A percentile compares a stretch with the other conserved stretches of the same genome.
phyloP scores from a whole-genome alignment of 176 grass and related monocot genomes.

The Poa pratensis region DNA sequence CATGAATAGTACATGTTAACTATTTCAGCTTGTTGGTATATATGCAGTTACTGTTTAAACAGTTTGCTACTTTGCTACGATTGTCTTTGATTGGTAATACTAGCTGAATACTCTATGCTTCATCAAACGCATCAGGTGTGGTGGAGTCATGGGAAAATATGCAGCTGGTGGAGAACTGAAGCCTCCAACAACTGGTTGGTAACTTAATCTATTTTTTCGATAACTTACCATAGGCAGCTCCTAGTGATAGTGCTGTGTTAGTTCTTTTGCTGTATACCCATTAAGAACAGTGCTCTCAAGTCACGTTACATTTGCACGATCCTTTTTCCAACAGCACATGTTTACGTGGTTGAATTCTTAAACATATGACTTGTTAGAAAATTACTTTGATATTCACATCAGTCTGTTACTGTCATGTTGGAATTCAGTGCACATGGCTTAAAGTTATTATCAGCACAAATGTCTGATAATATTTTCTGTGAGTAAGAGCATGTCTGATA shows the following conservation, averaged over 20 bases:
- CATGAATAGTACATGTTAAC: neutral
- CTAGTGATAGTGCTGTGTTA: slow-evolving; percentile 1
- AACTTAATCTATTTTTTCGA: slow-evolving; percentile 11
- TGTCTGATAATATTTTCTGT: slow-evolving; percentile 17
- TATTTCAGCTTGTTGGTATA: slow-evolving; percentile 31
- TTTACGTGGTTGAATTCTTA: slow-evolving; percentile 22
- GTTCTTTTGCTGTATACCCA: neutral
- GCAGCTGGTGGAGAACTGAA: slow-evolving; percentile 99
- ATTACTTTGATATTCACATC: neutral
- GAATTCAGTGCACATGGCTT: neutral
- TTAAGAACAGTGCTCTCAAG: neutral
- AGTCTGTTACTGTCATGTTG: neutral
- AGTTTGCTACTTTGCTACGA: slow-evolving; percentile 7
- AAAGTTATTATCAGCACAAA: neutral
- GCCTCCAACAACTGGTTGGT: slow-evolving; percentile 97
- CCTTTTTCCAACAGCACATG: neutral
- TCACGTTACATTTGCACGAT: neutral
- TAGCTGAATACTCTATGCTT: slow-evolving; percentile 31
- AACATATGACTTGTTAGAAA: slow-evolving; percentile 5
- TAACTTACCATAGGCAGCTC: neutral
- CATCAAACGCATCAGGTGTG: slow-evolving; percentile 67
- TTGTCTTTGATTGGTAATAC: slow-evolving; percentile 38
- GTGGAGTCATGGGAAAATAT: slow-evolving; percentile 98
- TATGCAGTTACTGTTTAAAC: slow-evolving; percentile 12
- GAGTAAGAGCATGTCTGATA: slow-evolving; percentile 4